Percentiles rank a stretch among this genome's conserved stretches.
These are phyloP conservation scores for Lipomyces kockii DNA, from an alignment of 805 yeast species.

Conservation along the genomic window DNA sequence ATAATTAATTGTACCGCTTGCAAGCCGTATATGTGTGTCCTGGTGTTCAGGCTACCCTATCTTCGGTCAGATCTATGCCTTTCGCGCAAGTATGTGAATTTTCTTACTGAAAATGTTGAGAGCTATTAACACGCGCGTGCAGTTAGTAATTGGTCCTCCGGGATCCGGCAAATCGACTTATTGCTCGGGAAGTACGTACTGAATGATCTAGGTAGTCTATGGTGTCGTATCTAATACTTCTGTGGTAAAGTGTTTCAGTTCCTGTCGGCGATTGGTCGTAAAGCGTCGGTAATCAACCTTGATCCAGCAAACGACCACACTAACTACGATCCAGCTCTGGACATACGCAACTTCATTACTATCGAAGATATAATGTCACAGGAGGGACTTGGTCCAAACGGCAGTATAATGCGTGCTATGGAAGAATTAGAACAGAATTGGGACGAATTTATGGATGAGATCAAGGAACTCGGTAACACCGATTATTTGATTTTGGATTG, in stretches of 20 bases:
- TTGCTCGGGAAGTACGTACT: slow-evolving; percentile 65
- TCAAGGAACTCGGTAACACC: slow-evolving; percentile 59
- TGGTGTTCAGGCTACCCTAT: background rate
- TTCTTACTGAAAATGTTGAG: background rate
- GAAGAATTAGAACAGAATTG: slow-evolving; percentile 64
- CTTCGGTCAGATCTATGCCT: slow-evolving; percentile 23
- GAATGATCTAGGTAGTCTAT: background rate
- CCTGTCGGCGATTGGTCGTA: slow-evolving; percentile 90
- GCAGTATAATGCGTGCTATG: slow-evolving; percentile 87
- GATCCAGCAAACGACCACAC: slow-evolving; percentile 88
- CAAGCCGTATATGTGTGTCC: background rate
- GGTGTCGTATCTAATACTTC: background rate
- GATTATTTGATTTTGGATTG: slow-evolving; percentile 72
- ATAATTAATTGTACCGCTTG: background rate
- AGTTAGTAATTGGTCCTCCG: slow-evolving; percentile 96
- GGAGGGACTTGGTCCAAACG: slow-evolving; percentile 79
- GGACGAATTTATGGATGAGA: slow-evolving; percentile 61
- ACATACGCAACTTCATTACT: slow-evolving; percentile 75
- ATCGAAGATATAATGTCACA: slow-evolving; percentile 79
- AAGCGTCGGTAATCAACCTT: slow-evolving; percentile 78
- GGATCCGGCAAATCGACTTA: slow-evolving; percentile 97
- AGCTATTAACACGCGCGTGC: slow-evolving; percentile 57
- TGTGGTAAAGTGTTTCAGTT: slow-evolving; percentile 68
- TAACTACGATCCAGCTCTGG: slow-evolving; percentile 74
- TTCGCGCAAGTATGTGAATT: slow-evolving; percentile 29